Base-by-base conservation (phyloP, 129 eudicot genomes). In the Daucus carota region DNA sequence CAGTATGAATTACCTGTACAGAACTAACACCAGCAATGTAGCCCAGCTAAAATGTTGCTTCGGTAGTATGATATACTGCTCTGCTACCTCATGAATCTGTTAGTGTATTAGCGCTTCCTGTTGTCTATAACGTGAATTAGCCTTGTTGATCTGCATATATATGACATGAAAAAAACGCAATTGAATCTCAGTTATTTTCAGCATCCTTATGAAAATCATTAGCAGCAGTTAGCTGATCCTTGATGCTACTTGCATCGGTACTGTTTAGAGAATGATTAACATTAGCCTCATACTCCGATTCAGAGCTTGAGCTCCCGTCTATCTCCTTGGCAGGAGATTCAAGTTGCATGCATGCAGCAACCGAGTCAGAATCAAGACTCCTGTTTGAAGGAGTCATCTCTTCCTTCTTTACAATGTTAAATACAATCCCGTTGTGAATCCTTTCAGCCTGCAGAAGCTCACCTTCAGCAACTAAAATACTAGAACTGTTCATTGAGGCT, bases 381-480 rank as follows among this genome's bases (percentile, higher is more conserved):
- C 92, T 74, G 42, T 74, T 87, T 5, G 96, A 80, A 8, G 90
- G 88, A 3, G 97, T 84, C 79, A 89, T 47, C 20, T 72, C 96
- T 44, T 85, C 93, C 75, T 83, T 93, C 77, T 80, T 91, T 40
- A 90, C 98, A 8, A 94, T 90, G 45, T 89, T 94, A 71, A 94
- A 91, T 76, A 90, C 92, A 28, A 94, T 89, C 74, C 97, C 98
- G 24, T 91, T 87, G 14, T 73, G 83, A 4, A 77, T 77, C 82
- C 88, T 86, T 70, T 85, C 99, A 0, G 99, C 88, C 85, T 89
- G 97, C 81, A 94, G 80, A 57, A 90, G 80, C 70, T 91, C 99
- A 0, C 99, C 97, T 41, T 89, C 97, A 22, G 84, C 86, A 69
- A 91, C 97, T 79, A 85, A 87, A 44, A 94, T 89, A 70, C 96